A percentile compares a stretch with the other conserved stretches of the same genome.
These are phyloP conservation scores for Entomortierella lignicola DNA, from an alignment of 192 early-diverging fungal genomes.

Conservation along the genomic window DNA sequence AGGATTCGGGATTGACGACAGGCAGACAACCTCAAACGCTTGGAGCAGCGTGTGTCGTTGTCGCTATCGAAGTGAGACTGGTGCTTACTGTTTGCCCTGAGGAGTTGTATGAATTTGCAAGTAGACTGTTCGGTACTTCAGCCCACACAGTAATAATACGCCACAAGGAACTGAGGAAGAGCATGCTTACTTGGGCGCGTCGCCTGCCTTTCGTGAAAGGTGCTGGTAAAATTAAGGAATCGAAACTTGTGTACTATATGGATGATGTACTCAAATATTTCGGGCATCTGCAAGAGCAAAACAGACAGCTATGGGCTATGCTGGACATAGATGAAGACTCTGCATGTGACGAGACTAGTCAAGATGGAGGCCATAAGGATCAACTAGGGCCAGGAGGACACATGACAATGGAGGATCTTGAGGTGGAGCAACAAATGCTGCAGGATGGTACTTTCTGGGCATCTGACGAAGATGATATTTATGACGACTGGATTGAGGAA, in stretches of 20 bases:
- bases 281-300: conserved; percentile 26
- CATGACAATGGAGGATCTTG: conserved; percentile 1
- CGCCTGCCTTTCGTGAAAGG: conserved; percentile 25
- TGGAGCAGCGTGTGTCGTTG: conserved; percentile 26
- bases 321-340: conserved; percentile 14
- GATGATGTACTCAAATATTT: conserved; percentile 36
- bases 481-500: not conserved
- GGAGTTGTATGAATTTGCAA: conserved; percentile 8
- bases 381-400: conserved; percentile 6
- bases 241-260: conserved; percentile 19
- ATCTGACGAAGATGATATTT: not conserved
- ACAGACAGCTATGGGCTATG: conserved; percentile 6
- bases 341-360: not conserved
- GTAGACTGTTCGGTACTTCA: not conserved
- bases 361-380: not conserved
- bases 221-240: conserved; percentile 2
- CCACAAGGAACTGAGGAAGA: conserved; percentile 8
- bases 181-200: conserved; percentile 27
- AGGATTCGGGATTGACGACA: conserved; percentile 18
- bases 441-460: not conserved
- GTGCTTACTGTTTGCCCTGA: not conserved
- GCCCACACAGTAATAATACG: not conserved
- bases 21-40: conserved; percentile 1
- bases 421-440: not conserved
- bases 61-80: conserved; percentile 19